These are phyloP conservation scores for Epichloe coenophiala DNA, from an alignment of 2,329 filamentous ascomycete species.

Conservation along the genomic window DNA sequence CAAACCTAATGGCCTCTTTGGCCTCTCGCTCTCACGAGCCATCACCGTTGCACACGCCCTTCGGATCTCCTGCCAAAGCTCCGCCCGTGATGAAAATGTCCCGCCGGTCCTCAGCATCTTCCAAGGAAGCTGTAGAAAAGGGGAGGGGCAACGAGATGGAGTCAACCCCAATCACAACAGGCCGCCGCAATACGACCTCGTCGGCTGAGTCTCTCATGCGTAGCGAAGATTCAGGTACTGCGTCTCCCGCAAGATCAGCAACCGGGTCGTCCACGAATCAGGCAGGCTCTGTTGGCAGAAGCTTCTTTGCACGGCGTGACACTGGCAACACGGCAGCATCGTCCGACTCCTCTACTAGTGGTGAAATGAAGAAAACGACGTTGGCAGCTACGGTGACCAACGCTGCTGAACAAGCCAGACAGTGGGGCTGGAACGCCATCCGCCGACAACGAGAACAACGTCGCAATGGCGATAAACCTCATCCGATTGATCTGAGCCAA, in stretches of 20 bases:
- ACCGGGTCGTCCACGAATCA: constrained; percentile 28
- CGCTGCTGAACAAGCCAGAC: constrained; percentile 40
- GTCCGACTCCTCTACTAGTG: constrained; percentile 21
- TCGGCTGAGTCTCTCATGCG: constrained; percentile 20
- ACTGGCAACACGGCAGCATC: constrained; percentile 22
- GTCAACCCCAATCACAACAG: constrained; percentile 13
- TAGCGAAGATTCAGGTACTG: constrained; percentile 11
- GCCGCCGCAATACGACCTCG: constrained; percentile 25
- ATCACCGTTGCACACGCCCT: constrained; percentile 33
- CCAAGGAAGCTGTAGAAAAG: constrained; percentile 27
- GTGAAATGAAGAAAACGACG: constrained; percentile 32
- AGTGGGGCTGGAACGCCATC: constrained; percentile 46
- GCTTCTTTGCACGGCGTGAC: constrained; percentile 27
- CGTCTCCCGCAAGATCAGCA: constrained; percentile 18
- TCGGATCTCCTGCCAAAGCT: constrained; percentile 20
- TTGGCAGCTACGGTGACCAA: constrained; percentile 38
- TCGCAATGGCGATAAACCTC: constrained; percentile 18
- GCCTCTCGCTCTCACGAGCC: constrained; percentile 47
- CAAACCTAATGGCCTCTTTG: constrained; percentile 52
- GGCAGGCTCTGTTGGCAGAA: constrained; percentile 24
- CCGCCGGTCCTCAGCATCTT: constrained; percentile 38
- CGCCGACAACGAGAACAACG: constrained; percentile 34
- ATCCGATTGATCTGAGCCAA: constrained; percentile 36
- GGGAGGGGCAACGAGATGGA: constrained; percentile 22
- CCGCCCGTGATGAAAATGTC: constrained; percentile 26